phyloP scores from a whole-genome alignment of 2,329 filamentous ascomycete genomes.

The Phyllosticta citrichinensis region DNA sequence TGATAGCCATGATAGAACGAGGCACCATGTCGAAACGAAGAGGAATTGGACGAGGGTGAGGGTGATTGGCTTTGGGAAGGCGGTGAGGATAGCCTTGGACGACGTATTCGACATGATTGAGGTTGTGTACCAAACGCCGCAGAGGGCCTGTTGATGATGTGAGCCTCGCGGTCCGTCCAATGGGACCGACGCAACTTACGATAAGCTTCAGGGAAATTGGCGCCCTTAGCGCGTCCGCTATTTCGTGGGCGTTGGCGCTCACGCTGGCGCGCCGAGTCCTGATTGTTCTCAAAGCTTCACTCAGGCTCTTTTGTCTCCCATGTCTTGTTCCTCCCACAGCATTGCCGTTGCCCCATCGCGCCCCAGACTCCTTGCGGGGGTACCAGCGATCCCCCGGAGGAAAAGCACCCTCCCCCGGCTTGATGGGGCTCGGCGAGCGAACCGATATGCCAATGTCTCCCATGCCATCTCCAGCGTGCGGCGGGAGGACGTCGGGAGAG shows the following conservation, averaged over 20 bases:
- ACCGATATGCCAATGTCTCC: conserved; percentile 8
- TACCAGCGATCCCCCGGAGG: conserved; percentile 49
- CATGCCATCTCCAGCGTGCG: conserved; percentile 22
- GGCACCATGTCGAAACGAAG: conserved; percentile 81
- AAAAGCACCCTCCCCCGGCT: conserved; percentile 10
- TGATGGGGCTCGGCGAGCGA: conserved; percentile 10
- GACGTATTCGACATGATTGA: conserved; percentile 96
- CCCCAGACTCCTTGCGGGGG: conserved; percentile 44
- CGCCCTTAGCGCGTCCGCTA: conserved; percentile 81
- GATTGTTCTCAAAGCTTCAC: conserved; percentile 78
- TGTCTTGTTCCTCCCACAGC: conserved; percentile 36
- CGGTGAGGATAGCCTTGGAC: conserved; percentile 91
- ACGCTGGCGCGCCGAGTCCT: conserved; percentile 73
- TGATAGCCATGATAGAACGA: conserved; percentile 68
- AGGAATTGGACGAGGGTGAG: conserved; percentile 89
- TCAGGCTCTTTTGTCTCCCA: conserved; percentile 72
- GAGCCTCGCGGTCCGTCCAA: neutral
- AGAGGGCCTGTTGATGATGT: conserved; percentile 53
- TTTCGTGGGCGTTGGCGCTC: conserved; percentile 84
- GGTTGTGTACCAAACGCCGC: conserved; percentile 86
- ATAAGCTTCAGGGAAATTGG: conserved; percentile 82
- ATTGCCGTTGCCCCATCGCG: conserved; percentile 31
- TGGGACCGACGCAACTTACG: conserved; percentile 42
- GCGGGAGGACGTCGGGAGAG: conserved; percentile 31
- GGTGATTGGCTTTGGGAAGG: conserved; percentile 81